A percentile compares a stretch with the other conserved stretches of the same genome.
phyloP scores from a whole-genome alignment of 2,329 filamentous ascomycete genomes.

The Nannizzia gypsea region DNA sequence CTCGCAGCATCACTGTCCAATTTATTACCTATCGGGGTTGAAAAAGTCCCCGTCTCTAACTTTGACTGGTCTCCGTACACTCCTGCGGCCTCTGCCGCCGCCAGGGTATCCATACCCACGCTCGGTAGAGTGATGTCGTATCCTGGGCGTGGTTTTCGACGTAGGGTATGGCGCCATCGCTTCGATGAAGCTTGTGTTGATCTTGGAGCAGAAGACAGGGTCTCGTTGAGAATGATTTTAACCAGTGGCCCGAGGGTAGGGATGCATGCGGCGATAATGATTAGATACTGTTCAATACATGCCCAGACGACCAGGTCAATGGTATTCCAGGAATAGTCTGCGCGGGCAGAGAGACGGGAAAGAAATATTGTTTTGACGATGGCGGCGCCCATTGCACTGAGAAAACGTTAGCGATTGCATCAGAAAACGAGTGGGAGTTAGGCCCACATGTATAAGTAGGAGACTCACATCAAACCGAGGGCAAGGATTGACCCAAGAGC shows the following conservation, averaged over 20 bases:
- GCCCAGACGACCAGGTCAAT: constrained; percentile 7
- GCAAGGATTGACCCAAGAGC: constrained; percentile 7
- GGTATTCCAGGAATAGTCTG: constrained; percentile 10
- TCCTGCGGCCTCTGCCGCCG: too few species aligned
- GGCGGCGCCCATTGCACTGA: constrained; percentile 9
- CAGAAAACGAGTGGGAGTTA: too few species aligned
- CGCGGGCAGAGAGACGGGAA: constrained; percentile 1
- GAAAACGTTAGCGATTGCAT: not conserved
- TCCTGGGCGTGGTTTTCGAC: not conserved
- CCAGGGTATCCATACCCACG: not conserved
- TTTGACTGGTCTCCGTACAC: too few species aligned
- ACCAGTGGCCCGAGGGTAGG: constrained; percentile 8
- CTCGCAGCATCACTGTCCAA: too few species aligned
- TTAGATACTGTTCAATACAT: constrained; percentile 12
- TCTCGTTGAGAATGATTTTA: not conserved
- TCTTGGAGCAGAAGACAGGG: not conserved
- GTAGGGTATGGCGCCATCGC: not conserved
- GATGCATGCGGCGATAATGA: constrained; percentile 13
- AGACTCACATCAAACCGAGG: constrained; percentile 10
- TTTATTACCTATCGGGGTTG: too few species aligned
- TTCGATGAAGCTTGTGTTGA: not conserved
- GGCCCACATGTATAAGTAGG: too few species aligned
- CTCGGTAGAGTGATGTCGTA: not conserved
- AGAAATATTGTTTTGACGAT: constrained; percentile 10
- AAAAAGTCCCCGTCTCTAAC: too few species aligned